A percentile compares a stretch with the other conserved stretches of the same genome.
These are phyloP conservation scores for Candida sphagnicola DNA, from an alignment of 805 yeast species.

Conservation along the genomic window DNA sequence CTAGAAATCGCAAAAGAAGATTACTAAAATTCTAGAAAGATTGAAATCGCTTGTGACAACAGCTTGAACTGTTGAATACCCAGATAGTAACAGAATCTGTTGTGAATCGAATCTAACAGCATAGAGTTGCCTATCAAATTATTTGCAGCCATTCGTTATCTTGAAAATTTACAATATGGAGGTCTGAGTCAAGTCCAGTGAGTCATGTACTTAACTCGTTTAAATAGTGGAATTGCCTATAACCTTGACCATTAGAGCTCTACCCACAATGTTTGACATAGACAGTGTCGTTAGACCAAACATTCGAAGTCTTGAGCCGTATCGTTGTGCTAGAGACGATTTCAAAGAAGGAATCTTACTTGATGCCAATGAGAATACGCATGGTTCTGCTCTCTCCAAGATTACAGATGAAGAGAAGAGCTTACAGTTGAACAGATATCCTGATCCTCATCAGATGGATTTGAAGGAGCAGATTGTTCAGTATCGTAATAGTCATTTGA, in stretches of 20 bases:
- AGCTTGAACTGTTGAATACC: background rate
- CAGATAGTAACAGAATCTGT: no score
- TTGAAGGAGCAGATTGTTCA: conserved; percentile 69
- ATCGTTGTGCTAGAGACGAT: conserved; percentile 96
- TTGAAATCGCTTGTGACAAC: background rate
- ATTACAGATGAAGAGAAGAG: conserved; percentile 39
- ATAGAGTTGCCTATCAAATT: background rate
- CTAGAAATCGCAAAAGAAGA: background rate
- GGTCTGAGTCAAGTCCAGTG: no score
- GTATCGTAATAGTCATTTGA: conserved; percentile 60
- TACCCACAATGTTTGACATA: conserved; percentile 46
- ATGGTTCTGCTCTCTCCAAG: conserved; percentile 70
- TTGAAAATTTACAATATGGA: no score
- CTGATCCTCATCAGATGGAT: conserved; percentile 89
- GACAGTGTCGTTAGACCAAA: conserved; percentile 76
- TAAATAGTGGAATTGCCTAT: no score
- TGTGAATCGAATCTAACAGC: no score
- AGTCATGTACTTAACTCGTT: no score
- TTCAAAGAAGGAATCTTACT: conserved; percentile 81
- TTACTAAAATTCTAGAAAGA: background rate
- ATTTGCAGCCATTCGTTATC: background rate
- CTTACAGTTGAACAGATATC: conserved; percentile 80
- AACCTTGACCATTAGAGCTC: no score
- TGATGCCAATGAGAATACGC: conserved; percentile 96
- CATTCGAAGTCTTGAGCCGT: conserved; percentile 78